Evolutionary conservation across 2,329 filamentous ascomycete species (phyloP), one percentile per base, ranked within the genome.

Genomic region (Aureobasidium leucospermi): DNA sequence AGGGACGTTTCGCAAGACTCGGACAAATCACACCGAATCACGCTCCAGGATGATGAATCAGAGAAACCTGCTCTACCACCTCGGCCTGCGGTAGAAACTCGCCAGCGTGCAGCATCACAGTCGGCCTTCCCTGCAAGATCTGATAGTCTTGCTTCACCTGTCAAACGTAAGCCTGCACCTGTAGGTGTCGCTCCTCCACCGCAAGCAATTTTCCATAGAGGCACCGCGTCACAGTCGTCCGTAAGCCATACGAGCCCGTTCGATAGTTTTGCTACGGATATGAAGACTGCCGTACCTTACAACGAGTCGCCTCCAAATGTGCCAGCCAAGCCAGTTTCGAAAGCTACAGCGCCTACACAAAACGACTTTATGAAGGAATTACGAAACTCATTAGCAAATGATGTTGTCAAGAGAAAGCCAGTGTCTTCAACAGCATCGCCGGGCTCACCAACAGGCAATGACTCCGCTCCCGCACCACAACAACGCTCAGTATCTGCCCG

Each of bases 101-200:
- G 53, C 29, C 58, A 45, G 23, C 34, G 36, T 7, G 51, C 45
- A 16, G 53, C 57, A 1, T 48, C 51, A 7, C 46, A 48, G 19
- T 47, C 57, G 23, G 6, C 42, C 8, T 55, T 55, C 29, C 59
- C 56, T 42, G 46, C 58, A 19, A 46, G 52, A 56, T 15, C 43
- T 32, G 55, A 65, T 9, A 63, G 64, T 19, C 36, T 65, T n/a
- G 39, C 58, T 41, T 53, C 58, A n/a, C 42, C 47, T 36, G 49
- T 60, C 59, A 69, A 65, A 49, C 70, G 75, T 19, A 78, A 78
- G 60, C 75, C 76, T 31, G 75, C 74, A 29, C 76, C 75, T 19
- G 68, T 72, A 10, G 65, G 74, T 8, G 64, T 67, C 56, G 69
- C 74, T 5, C 76, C 75, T 28, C 76, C 76, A 10, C 66, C 75